Evolutionary conservation across 179 eudicot genomes (phyloP).

Genomic region (Heliamphora pulchella): DNA sequence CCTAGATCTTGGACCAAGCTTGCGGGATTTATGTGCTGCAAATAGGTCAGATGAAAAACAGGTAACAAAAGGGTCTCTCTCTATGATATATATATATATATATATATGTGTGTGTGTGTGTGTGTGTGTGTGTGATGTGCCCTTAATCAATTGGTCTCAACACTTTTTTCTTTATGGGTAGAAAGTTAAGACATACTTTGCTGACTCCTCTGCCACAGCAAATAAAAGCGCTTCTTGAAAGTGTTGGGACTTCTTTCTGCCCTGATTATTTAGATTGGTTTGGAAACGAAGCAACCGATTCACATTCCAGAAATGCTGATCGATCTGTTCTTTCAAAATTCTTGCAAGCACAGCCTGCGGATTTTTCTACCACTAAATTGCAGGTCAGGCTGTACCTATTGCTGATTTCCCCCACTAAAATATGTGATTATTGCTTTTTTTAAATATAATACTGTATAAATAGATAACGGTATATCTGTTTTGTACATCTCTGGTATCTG

Average conservation of each 20-base stretch:
- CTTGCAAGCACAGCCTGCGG: slow-evolving; percentile 79
- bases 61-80: slow-evolving; percentile 30
- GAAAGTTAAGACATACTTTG: background rate
- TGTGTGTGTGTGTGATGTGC: background rate
- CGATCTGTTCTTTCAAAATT: slow-evolving; percentile 67
- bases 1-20: slow-evolving; percentile 59
- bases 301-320: slow-evolving; percentile 57
- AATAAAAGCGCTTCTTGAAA: slow-evolving; percentile 85
- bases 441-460: background rate
- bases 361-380: slow-evolving; percentile 65
- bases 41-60: slow-evolving; percentile 83
- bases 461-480: background rate
- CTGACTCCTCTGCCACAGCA: slow-evolving; percentile 44
- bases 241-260: slow-evolving; percentile 74
- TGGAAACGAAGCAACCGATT: slow-evolving; percentile 49
- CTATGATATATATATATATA: background rate
- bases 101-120: no score
- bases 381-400: slow-evolving; percentile 44
- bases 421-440: background rate
- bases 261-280: slow-evolving; percentile 74
- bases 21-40: slow-evolving; percentile 81
- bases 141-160: background rate
- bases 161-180: background rate
- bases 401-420: background rate
- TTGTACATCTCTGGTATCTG: background rate